Evolutionary conservation across 2,329 filamentous ascomycete species (phyloP), one percentile per base, ranked within the genome.

Genomic region (Cercospora nicotianae): DNA sequence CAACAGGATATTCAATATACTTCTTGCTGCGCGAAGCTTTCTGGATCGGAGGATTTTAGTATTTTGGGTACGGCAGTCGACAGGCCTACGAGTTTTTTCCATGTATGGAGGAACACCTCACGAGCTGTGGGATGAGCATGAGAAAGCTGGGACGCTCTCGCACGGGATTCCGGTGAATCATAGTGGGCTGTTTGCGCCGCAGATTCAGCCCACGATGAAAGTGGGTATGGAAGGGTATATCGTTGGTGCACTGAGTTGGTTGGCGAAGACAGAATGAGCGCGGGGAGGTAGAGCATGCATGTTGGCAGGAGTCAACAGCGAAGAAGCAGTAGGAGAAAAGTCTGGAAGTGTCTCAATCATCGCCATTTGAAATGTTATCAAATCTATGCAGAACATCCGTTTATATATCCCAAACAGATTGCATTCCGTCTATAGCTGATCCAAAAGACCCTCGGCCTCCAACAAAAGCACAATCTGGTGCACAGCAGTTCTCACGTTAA

Each of bases 401-500:
- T 59, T 36, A 16, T 36, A 36, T 31, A 18, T 59, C 31, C 9
- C 26, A 36, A 9, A 33, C 26, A 58, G 55, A 12, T 23, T n/a
- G 9, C 2, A 31, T 31, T 28, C 16, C 16, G 26, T 59, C 53
- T 76, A 84, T 65, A 80, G 77, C 84, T 87, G 84, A 74, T 97
- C 94, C 77, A 99, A 84, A 77, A 97, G 87, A 60, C 95, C 95
- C 77, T 91, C 86, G 79, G 90, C 91, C 87, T 99, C 95, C 68
- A 99, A 85, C 83, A 97, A 82, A 77, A 99, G 86, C 71, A 99
- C 87, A 77, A 99, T 98, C 87, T 98, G 92, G 84, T 99, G 95
- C 63, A 99, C 95, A 70, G 94, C 94, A 68, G 91, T 95, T 77
- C 95, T 87, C 59, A 98, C 94, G 73, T 89, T 91, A 81, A 92